These are phyloP conservation scores for Phylloboletellus chloephorus DNA, from an alignment of 1,284 basidiomycete species.

Conservation along the genomic window DNA sequence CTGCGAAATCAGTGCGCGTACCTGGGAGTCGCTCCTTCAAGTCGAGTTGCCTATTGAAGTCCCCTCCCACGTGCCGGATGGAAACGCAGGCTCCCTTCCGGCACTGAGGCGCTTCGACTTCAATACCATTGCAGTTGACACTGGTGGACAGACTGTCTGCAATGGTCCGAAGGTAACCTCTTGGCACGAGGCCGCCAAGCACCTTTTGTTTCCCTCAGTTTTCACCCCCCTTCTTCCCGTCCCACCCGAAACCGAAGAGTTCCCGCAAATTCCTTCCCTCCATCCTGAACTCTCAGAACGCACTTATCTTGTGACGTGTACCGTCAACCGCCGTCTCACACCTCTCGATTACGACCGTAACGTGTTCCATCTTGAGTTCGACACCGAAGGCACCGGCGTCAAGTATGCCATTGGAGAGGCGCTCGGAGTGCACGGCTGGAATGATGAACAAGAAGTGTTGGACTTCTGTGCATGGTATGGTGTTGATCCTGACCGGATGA, in stretches of 20 bases:
- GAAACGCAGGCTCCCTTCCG: conserved; percentile 23
- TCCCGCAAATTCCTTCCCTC: conserved; percentile 60
- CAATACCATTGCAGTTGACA: conserved; percentile 65
- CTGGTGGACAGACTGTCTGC: conserved; percentile 49
- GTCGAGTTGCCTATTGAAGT: conserved; percentile 36
- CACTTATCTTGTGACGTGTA: conserved; percentile 90
- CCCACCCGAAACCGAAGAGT: conserved; percentile 35
- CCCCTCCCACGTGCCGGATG: conserved; percentile 16
- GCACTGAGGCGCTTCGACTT: conserved; percentile 57
- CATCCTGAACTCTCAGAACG: conserved; percentile 87
- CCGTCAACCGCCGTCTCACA: conserved; percentile 92
- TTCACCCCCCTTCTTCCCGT: conserved; percentile 49
- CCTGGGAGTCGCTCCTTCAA: conserved; percentile 56
- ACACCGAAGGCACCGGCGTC: conserved; percentile 87
- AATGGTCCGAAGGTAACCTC: conserved; percentile 60
- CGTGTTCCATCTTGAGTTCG: conserved; percentile 98
- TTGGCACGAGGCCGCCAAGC: conserved; percentile 88
- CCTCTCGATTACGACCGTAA: conserved; percentile 96
- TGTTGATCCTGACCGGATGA: conserved; percentile 73
- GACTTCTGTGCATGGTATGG: conserved; percentile 94
- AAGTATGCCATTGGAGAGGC: conserved; percentile 97
- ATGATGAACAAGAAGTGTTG: conserved; percentile 83
- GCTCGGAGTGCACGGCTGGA: conserved; percentile 96
- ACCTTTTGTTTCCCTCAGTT: conserved; percentile 83
- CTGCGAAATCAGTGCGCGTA: conserved; percentile 41